Base-by-base conservation (phyloP, 1,284 basidiomycete species). In the Heterobasidion occidentale region DNA sequence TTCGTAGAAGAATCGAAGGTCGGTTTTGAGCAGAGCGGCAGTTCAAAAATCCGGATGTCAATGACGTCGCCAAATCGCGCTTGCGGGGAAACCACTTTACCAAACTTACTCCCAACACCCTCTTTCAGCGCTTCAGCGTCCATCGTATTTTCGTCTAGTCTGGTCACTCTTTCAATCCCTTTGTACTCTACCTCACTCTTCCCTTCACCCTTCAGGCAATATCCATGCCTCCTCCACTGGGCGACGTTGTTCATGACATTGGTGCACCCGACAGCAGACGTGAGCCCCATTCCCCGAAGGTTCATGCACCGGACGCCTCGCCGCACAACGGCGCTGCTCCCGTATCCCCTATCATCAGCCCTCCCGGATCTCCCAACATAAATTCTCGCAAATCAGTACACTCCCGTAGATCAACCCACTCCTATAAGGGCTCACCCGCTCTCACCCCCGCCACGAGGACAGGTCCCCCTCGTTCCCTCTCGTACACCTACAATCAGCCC, bases 401-500 rank as follows among this genome's bases (percentile, higher is more conserved):
- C 27, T 27, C 27, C 27, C 48, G 48, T 34, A 50, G 33, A 34
- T 50, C 48, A 8, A 15, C 46, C 17, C 59, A 57, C 47, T 55
- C 56, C 9, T 56, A 59, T 49, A 59, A 58, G 34, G 53, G 62
- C 46, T 42, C 61, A 63, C 46, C 66, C 67, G 34, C 74, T 70
- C 46, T 71, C 58, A 85, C 85, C 0, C 88, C 88, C 11, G 80
- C 84, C 5, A 72, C 74, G 51, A 76, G 87, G 51, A 88, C 86
- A 6, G 88, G 88, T 17, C 86, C 87, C 46, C 88, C 88, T 9
- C 77, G 88, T 44, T 87, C 88, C 0, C 72, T 90, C 38, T 86
- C 85, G 2, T 85, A 81, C 65, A 77, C 76, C 20, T 81, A 83
- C 62, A 76, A 80, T n/a, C 67, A 79, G 17, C 71, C 79, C 1